Percentiles rank a stretch among this genome's conserved stretches.
Conservation (phyloP, 306 rosid genomes). For the Acacia confusa region DNA sequence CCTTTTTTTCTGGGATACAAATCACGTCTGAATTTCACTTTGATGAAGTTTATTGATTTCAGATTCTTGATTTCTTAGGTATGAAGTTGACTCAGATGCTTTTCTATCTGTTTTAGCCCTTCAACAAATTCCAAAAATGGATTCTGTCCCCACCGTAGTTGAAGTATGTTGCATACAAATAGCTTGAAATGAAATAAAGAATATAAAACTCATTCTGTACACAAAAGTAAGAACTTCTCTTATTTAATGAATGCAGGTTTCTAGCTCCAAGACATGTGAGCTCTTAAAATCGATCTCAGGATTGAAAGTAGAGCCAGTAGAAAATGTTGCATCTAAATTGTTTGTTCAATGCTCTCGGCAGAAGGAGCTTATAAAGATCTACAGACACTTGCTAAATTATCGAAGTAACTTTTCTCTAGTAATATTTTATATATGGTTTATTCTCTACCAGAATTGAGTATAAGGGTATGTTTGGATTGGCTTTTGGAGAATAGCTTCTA, state of each 20-base stretch:
- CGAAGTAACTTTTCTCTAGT: conserved; percentile 50
- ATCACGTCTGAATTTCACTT: conserved; percentile 19
- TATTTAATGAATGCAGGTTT: conserved; percentile 66
- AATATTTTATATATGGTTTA: conserved; percentile 17
- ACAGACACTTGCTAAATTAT: conserved; percentile 93
- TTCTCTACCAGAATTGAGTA: conserved; percentile 26
- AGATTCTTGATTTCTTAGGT: conserved; percentile 57
- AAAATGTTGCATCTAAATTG: conserved; percentile 89
- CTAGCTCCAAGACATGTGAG: conserved; percentile 83
- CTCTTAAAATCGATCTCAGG: conserved; percentile 85
- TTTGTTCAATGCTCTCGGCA: conserved; percentile 99
- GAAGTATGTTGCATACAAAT: conserved; percentile 59
- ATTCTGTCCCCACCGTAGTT: conserved; percentile 79
- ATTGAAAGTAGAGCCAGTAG: conserved; percentile 85
- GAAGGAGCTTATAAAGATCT: conserved; percentile 92
- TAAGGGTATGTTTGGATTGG: no score
- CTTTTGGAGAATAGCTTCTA: no score
- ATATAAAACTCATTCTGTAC: background rate
- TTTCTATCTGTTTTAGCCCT: conserved; percentile 94
- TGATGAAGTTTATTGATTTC: conserved; percentile 44
- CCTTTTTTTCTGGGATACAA: no score
- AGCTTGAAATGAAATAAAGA: conserved; percentile 20
- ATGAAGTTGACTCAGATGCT: conserved; percentile 97
- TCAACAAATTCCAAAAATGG: conserved; percentile 86
- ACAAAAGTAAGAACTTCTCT: conserved; percentile 24